Evolutionary conservation across 176 grass and related monocot genomes (phyloP).

Genomic region (Eragrostis nindensis): DNA sequence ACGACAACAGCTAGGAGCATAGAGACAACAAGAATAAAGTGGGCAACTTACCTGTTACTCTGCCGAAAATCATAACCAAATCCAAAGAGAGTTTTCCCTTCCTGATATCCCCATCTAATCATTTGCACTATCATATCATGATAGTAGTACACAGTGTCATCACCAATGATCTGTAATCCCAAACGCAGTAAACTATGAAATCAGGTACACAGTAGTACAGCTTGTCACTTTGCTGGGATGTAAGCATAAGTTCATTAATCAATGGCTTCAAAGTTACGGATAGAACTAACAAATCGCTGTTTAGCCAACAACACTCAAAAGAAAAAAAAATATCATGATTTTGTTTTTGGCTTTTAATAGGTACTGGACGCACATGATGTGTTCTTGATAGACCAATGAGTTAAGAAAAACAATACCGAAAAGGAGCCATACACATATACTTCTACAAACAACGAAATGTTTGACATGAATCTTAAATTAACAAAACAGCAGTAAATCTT

Average conservation of each 20-base stretch:
- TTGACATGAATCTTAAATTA: neutral
- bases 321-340: no score
- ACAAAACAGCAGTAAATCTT: constrained; percentile 26
- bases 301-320: neutral
- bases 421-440: neutral
- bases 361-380: neutral
- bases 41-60: constrained; percentile 74
- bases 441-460: neutral
- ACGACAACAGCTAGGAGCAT: neutral
- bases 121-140: constrained; percentile 99
- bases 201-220: constrained; percentile 10
- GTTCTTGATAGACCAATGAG: neutral
- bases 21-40: constrained; percentile 14
- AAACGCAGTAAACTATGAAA: constrained; percentile 16
- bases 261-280: constrained; percentile 8
- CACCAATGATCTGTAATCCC: constrained; percentile 67
- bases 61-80: constrained; percentile 99
- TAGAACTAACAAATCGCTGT: neutral
- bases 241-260: neutral
- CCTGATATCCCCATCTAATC: constrained; percentile 97
- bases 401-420: neutral
- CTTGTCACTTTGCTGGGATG: neutral
- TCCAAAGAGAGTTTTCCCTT: constrained; percentile 94
- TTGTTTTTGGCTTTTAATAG: no score
- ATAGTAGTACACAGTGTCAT: constrained; percentile 92